Conservation (phyloP, 441 rosid genomes). For the Macaranga tanarius region DNA sequence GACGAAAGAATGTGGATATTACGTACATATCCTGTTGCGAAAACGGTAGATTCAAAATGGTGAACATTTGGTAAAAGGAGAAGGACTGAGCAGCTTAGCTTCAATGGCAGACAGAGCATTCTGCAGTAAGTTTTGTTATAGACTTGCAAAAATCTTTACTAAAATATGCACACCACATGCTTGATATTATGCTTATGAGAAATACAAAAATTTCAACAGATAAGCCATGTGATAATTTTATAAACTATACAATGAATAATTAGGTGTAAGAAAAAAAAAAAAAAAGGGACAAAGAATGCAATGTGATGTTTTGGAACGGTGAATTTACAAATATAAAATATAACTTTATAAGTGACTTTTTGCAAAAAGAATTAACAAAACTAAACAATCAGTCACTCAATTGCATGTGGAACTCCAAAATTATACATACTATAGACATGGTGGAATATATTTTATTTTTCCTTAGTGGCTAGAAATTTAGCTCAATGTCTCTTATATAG, state of each 20-base stretch:
- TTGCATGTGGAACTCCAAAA: background rate
- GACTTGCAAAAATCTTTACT: background rate
- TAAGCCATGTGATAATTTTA: too few species aligned
- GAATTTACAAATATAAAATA: background rate
- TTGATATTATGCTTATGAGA: conserved; percentile 12
- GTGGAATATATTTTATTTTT: background rate
- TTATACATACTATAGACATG: background rate
- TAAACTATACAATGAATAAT: too few species aligned
- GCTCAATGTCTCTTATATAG: background rate
- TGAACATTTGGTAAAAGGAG: too few species aligned
- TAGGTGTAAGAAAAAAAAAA: background rate
- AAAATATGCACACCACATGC: background rate
- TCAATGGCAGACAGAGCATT: background rate
- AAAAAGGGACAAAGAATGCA: background rate
- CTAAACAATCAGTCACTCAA: background rate
- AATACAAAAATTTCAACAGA: background rate
- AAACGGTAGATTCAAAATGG: too few species aligned
- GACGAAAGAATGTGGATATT: background rate
- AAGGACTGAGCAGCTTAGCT: too few species aligned
- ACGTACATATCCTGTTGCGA: too few species aligned
- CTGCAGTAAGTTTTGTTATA: background rate
- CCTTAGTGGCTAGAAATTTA: background rate
- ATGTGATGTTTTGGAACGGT: background rate
- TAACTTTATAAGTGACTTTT: background rate
- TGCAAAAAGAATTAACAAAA: background rate